Conservation (phyloP, 2,329 filamentous ascomycete species). For the Aspergillus flavus region DNA sequence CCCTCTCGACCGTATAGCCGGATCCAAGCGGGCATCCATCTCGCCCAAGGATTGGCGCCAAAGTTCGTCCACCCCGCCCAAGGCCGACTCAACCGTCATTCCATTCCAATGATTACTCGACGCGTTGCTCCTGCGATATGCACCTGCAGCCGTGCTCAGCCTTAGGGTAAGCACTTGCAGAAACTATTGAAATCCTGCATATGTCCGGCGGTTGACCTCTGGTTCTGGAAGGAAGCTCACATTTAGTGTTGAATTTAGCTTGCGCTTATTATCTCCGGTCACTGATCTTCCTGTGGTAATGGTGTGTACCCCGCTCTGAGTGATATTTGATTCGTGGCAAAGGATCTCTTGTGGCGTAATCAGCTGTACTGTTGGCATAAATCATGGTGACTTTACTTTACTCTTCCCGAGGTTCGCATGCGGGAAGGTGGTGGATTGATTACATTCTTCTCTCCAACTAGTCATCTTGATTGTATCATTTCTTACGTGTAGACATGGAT, state of each 20-base stretch:
- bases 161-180: not conserved
- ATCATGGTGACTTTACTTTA: not conserved
- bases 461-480: too few relatives aligned
- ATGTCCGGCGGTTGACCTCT: not conserved
- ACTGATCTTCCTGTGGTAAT: not conserved
- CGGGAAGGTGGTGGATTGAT: too few relatives aligned
- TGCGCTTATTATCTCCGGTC: not conserved
- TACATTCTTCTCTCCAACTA: too few relatives aligned
- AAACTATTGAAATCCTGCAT: conserved; percentile 6
- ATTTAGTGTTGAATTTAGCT: not conserved
- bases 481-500: too few relatives aligned
- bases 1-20: not conserved
- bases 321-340: not conserved
- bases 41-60: conserved; percentile 26
- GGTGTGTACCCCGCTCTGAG: not conserved
- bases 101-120: conserved; percentile 4
- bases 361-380: not conserved
- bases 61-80: conserved; percentile 35
- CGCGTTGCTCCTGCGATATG: not conserved
- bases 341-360: not conserved
- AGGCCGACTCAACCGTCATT: conserved; percentile 12
- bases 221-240: conserved; percentile 1
- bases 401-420: too few relatives aligned
- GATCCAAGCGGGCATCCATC: not conserved
- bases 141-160: not conserved